Percentiles rank a stretch among this genome's conserved stretches.
These are phyloP conservation scores for Vitis rotundifolia DNA, from an alignment of 164 flowering plant species.

Conservation along the genomic window DNA sequence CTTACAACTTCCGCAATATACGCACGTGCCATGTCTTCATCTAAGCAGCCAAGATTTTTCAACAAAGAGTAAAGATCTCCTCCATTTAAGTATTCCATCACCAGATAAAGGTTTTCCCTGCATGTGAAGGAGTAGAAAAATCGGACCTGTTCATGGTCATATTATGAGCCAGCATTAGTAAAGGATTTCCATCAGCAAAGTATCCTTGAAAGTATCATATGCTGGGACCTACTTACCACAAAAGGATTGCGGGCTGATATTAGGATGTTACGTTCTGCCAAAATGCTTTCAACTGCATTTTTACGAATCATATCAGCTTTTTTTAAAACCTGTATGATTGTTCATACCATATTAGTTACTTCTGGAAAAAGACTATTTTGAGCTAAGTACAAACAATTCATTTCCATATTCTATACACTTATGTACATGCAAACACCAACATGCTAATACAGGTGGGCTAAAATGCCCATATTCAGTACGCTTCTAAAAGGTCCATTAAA, in stretches of 20 bases:
- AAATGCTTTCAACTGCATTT: constrained; percentile 97
- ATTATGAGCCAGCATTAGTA: constrained; percentile 21
- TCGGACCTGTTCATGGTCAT: constrained; percentile 73
- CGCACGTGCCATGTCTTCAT: constrained; percentile 90
- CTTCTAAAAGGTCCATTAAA: not conserved
- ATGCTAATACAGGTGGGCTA: not conserved
- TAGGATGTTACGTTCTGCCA: constrained; percentile 94
- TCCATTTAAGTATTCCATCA: constrained; percentile 98
- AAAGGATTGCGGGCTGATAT: constrained; percentile 95
- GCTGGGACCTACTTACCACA: constrained; percentile 64
- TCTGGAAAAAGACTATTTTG: not conserved
- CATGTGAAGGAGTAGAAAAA: constrained; percentile 99
- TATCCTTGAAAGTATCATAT: constrained; percentile 4
- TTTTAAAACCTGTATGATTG: constrained; percentile 68
- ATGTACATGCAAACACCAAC: not conserved
- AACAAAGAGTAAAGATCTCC: constrained; percentile 93
- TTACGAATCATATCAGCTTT: constrained; percentile 96
- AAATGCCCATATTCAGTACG: not conserved
- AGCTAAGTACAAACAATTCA: not conserved
- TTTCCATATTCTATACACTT: not conserved
- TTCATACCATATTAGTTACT: not conserved
- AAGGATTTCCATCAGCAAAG: not conserved
- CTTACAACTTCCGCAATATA: constrained; percentile 98
- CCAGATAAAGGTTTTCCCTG: constrained; percentile 95
- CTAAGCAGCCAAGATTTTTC: constrained; percentile 90